Percentiles rank a stretch among this genome's conserved stretches.
Conservation (phyloP, 176 grass and related monocot genomes). For the Triticum monococcum region DNA sequence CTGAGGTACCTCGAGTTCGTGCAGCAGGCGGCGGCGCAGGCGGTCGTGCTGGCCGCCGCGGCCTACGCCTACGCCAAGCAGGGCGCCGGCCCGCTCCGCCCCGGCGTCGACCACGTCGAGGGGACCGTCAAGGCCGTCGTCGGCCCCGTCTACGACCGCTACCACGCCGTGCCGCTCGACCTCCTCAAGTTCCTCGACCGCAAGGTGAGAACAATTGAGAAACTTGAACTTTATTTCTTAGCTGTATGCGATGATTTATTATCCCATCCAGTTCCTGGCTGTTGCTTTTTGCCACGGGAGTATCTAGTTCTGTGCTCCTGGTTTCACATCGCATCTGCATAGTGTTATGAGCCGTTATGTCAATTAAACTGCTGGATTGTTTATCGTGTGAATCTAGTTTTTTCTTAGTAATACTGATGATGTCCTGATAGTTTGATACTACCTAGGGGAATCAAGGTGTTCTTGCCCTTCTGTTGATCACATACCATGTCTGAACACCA, state of each 20-base stretch:
- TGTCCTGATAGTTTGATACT: too few relatives aligned
- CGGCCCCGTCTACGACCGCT: conserved; percentile 74
- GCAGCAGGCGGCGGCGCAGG: conserved; percentile 68
- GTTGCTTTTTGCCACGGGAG: too few relatives aligned
- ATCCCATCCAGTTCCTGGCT: not conserved
- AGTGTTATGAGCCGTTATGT: not conserved
- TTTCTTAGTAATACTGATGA: too few relatives aligned
- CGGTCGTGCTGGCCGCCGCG: conserved; percentile 52
- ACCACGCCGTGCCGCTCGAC: conserved; percentile 61
- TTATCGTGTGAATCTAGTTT: not conserved
- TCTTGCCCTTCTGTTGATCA: not conserved
- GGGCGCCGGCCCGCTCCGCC: conserved; percentile 74
- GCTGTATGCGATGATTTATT: not conserved
- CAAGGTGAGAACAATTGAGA: conserved; percentile 41
- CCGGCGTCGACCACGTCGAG: conserved; percentile 78
- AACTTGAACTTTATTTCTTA: not conserved
- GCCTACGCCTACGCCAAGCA: conserved; percentile 73
- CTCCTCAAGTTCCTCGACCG: conserved; percentile 82
- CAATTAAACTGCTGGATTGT: not conserved
- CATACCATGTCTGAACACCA: too few relatives aligned
- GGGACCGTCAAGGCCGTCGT: conserved; percentile 83
- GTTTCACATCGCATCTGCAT: too few relatives aligned
- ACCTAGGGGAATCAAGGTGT: not conserved
- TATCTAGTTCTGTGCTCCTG: too few relatives aligned
- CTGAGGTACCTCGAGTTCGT: conserved; percentile 83